These are phyloP conservation scores for Tolypocladium nubicola DNA, from an alignment of 2,329 filamentous ascomycete genomes.

Conservation along the genomic window DNA sequence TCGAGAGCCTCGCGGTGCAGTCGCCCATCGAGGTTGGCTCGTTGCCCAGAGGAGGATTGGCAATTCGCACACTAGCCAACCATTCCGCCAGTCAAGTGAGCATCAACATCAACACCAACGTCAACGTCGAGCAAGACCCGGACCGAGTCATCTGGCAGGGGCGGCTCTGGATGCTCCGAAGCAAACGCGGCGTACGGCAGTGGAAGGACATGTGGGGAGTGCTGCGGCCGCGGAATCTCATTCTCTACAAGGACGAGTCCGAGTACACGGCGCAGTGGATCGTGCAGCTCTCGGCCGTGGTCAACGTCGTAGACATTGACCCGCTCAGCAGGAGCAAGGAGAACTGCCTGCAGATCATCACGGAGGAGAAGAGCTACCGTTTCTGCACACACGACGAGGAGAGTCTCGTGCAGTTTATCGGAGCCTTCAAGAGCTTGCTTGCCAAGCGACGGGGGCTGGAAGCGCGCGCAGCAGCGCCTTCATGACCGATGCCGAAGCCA, in stretches of 20 bases:
- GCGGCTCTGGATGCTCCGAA: constrained; percentile 75
- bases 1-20: constrained; percentile 37
- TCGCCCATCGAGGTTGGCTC: constrained; percentile 16
- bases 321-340: constrained; percentile 74
- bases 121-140: constrained; percentile 48
- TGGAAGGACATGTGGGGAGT: constrained; percentile 97
- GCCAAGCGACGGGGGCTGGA: constrained; percentile 57
- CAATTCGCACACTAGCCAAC: constrained; percentile 22
- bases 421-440: constrained; percentile 80
- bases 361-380: constrained; percentile 75
- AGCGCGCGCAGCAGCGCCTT: constrained; percentile 29
- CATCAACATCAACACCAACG: constrained; percentile 19
- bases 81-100: constrained; percentile 56
- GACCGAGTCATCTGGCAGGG: constrained; percentile 93
- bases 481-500: background rate
- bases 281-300: constrained; percentile 64
- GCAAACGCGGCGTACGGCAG: constrained; percentile 71
- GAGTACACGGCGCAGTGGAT: constrained; percentile 85
- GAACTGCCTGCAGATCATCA: constrained; percentile 86
- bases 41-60: constrained; percentile 14
- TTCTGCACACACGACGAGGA: constrained; percentile 77
- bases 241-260: constrained; percentile 84
- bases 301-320: constrained; percentile 89
- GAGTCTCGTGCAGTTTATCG: constrained; percentile 70
- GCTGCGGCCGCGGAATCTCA: constrained; percentile 71